These are phyloP conservation scores for Chamaenerion angustifolium DNA, from an alignment of 345 rosid species.

Conservation along the genomic window DNA sequence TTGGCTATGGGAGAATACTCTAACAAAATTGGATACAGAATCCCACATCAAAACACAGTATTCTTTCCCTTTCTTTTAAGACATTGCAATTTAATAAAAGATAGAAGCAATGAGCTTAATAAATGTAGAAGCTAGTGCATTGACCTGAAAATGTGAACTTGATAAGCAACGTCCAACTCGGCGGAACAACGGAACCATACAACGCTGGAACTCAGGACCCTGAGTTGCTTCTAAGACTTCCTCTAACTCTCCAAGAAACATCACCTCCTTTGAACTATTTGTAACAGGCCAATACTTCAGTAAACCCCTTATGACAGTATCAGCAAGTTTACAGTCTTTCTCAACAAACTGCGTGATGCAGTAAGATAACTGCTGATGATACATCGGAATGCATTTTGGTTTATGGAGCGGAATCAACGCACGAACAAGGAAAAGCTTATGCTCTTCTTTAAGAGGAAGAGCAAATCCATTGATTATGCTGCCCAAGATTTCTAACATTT, in stretches of 20 bases:
- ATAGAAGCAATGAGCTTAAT: not conserved
- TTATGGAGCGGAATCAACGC: constrained; percentile 80
- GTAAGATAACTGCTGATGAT: constrained; percentile 73
- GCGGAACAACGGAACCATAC: constrained; percentile 69
- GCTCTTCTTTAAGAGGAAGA: constrained; percentile 78
- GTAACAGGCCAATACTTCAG: constrained; percentile 79
- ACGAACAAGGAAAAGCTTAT: constrained; percentile 78
- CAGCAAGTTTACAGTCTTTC: constrained; percentile 78
- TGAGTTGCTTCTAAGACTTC: constrained; percentile 90
- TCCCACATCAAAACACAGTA: not conserved
- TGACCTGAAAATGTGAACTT: constrained; percentile 82
- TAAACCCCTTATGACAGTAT: constrained; percentile 66
- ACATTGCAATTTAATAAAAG: too few relatives aligned
- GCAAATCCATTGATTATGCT: constrained; percentile 88
- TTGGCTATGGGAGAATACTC: not conserved
- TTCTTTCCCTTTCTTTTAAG: not conserved
- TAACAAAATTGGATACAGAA: not conserved
- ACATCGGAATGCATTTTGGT: constrained; percentile 58
- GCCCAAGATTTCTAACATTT: constrained; percentile 69
- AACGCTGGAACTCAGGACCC: constrained; percentile 71
- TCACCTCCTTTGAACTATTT: constrained; percentile 79
- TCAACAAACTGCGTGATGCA: constrained; percentile 81
- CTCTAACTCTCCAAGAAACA: constrained; percentile 76
- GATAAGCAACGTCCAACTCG: constrained; percentile 64
- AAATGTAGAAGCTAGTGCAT: not conserved